Conservation (phyloP, 2,329 filamentous ascomycete species). For the Botrytis fragariae region DNA sequence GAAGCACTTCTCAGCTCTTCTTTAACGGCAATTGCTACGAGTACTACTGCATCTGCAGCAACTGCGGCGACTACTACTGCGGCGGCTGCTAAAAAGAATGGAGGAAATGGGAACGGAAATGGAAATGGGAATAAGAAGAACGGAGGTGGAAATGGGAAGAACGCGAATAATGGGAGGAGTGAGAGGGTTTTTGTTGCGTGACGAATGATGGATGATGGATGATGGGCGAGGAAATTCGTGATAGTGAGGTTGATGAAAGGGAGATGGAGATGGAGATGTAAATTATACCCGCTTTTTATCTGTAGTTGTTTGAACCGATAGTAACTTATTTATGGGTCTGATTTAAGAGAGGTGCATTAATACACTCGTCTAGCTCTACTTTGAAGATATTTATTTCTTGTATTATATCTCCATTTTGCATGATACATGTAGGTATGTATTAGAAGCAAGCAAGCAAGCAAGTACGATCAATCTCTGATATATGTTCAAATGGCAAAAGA, state of each 20-base stretch:
- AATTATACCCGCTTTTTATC: not conserved
- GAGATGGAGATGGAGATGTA: not conserved
- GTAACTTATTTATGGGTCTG: not conserved
- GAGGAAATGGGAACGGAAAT: not conserved
- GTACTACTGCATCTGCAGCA: not conserved
- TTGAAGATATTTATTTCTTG: not conserved
- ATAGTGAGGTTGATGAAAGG: not conserved
- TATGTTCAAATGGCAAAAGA: not conserved
- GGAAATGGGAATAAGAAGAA: not conserved
- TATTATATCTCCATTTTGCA: not conserved
- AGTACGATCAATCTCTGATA: not conserved
- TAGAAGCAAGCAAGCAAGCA: not conserved
- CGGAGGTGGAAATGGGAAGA: not conserved
- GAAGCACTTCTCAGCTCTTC: conserved; percentile 8
- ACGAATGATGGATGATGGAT: too few species aligned
- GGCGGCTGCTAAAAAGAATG: not conserved
- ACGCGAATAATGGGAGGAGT: not conserved
- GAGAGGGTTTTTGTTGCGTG: not conserved
- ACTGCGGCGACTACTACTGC: not conserved
- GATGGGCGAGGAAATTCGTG: not conserved
- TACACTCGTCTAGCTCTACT: not conserved
- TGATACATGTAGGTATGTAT: not conserved
- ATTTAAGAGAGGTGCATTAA: not conserved
- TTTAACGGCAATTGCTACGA: not conserved
- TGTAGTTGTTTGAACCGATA: not conserved